Percentiles rank a stretch among this genome's conserved stretches.
Evolutionary conservation across 805 yeast species (phyloP).

Genomic region (Schizosaccharomyces japonicus): DNA sequence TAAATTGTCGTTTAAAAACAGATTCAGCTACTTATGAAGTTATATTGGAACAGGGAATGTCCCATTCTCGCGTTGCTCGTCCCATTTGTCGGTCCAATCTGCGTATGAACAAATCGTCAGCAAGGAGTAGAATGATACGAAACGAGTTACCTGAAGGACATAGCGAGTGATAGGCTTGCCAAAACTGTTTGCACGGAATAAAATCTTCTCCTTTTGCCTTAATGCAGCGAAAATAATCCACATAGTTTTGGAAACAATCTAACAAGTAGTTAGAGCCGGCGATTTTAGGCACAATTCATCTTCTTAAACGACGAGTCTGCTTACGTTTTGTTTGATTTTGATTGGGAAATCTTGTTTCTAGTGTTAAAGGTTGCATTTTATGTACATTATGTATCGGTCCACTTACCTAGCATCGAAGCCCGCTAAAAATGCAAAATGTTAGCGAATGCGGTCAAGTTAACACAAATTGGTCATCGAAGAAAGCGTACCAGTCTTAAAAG

Average conservation of each 20-base stretch:
- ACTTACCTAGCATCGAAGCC: slow-evolving; percentile 9
- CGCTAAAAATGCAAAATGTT: slow-evolving; percentile 6
- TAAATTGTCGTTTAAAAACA: too few relatives aligned
- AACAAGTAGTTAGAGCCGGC: slow-evolving; percentile 1
- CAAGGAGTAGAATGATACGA: background rate
- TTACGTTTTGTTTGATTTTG: slow-evolving; percentile 81
- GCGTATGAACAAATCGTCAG: slow-evolving; percentile 35
- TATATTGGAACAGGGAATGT: slow-evolving; percentile 2
- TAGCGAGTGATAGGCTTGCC: slow-evolving; percentile 64
- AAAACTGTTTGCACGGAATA: slow-evolving; percentile 90
- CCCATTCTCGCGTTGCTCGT: slow-evolving; percentile 41
- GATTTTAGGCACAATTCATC: background rate
- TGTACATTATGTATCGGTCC: background rate
- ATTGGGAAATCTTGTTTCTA: slow-evolving; percentile 56
- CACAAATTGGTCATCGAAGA: background rate
- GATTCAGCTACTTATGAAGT: too few relatives aligned
- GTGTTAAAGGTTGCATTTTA: background rate
- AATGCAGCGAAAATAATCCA: slow-evolving; percentile 94
- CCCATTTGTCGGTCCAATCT: slow-evolving; percentile 73
- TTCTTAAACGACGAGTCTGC: background rate
- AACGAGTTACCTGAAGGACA: slow-evolving; percentile 9
- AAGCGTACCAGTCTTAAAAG: slow-evolving; percentile 5
- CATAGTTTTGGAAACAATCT: slow-evolving; percentile 42
- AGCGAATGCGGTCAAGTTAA: background rate
- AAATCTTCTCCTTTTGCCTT: slow-evolving; percentile 94